Evolutionary conservation across 1,284 basidiomycete species (phyloP).

Genomic region (Fomitopsis palustris): DNA sequence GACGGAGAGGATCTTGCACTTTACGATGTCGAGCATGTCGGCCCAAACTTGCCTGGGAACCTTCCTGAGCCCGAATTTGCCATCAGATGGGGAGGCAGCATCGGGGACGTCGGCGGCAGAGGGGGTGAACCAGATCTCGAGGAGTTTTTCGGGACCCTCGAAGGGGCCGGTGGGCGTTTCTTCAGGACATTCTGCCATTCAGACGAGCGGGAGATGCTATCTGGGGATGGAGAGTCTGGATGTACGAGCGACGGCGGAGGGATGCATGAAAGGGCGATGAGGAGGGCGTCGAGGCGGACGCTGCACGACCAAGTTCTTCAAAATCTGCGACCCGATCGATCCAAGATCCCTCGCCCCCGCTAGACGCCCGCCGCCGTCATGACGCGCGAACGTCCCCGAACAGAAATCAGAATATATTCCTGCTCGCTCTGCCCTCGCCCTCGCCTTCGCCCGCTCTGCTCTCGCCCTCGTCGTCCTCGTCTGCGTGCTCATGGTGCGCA

Average conservation of each 20-base stretch:
- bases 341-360: not conserved
- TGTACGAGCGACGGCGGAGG: conserved; percentile 37
- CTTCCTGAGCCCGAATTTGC: conserved; percentile 69
- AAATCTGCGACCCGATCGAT: conserved; percentile 10
- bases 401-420: not conserved
- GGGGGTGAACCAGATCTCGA: conserved; percentile 95
- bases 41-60: conserved; percentile 87
- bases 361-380: conserved; percentile 4
- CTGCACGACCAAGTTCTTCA: not conserved
- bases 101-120: conserved; percentile 59
- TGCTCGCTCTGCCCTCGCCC: not conserved
- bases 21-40: conserved; percentile 95
- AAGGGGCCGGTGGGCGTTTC: conserved; percentile 54
- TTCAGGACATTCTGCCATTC: conserved; percentile 29
- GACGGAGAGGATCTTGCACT: conserved; percentile 94
- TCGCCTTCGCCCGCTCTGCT: no score
- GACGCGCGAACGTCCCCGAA: conserved; percentile 6
- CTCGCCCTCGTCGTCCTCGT: not conserved
- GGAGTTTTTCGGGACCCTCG: conserved; percentile 93
- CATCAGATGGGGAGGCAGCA: conserved; percentile 33
- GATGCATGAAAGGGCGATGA: conserved; percentile 54
- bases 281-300: conserved; percentile 3
- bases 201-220: conserved; percentile 44
- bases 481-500: conserved; percentile 24
- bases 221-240: conserved; percentile 42